phyloP scores from a whole-genome alignment of 805 yeast genomes.

The Millerago galiae region DNA sequence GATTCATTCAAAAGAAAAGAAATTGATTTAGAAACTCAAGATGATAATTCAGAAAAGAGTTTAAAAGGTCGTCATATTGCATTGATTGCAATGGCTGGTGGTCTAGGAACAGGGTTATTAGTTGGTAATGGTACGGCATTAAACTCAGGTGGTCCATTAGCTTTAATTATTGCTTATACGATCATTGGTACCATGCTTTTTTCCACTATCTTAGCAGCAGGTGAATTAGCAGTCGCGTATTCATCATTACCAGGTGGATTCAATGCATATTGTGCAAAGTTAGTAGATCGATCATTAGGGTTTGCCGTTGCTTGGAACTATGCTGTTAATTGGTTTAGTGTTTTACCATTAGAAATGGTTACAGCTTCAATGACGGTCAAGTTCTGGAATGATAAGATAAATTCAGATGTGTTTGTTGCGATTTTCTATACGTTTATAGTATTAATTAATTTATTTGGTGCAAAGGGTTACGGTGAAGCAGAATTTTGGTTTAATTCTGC shows the following conservation, averaged over 20 bases:
- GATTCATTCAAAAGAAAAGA: slow-evolving; percentile 23
- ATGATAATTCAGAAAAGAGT: not conserved
- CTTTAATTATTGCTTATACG: slow-evolving; percentile 49
- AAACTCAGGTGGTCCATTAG: slow-evolving; percentile 58
- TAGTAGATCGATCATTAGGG: slow-evolving; percentile 50
- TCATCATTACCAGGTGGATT: slow-evolving; percentile 34
- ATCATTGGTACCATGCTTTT: slow-evolving; percentile 57
- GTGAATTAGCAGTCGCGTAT: slow-evolving; percentile 39
- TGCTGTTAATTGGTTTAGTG: slow-evolving; percentile 48
- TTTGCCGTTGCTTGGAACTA: slow-evolving; percentile 59
- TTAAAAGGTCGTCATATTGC: slow-evolving; percentile 17
- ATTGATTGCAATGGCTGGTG: slow-evolving; percentile 73
- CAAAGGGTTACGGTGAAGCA: slow-evolving; percentile 63
- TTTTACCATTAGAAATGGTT: slow-evolving; percentile 48
- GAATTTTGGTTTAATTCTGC: slow-evolving; percentile 50
- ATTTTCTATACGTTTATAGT: slow-evolving; percentile 48
- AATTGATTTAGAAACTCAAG: slow-evolving; percentile 4
- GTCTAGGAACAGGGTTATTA: slow-evolving; percentile 66
- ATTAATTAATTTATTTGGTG: slow-evolving; percentile 50
- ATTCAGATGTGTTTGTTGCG: slow-evolving; percentile 51
- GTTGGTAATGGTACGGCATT: slow-evolving; percentile 63
- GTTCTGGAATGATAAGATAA: slow-evolving; percentile 37
- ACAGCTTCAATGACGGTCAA: slow-evolving; percentile 47
- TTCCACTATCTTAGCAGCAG: slow-evolving; percentile 55
- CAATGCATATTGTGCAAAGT: slow-evolving; percentile 30